Conservation (phyloP, 2,329 filamentous ascomycete genomes). For the Verticillium tricorpus region DNA sequence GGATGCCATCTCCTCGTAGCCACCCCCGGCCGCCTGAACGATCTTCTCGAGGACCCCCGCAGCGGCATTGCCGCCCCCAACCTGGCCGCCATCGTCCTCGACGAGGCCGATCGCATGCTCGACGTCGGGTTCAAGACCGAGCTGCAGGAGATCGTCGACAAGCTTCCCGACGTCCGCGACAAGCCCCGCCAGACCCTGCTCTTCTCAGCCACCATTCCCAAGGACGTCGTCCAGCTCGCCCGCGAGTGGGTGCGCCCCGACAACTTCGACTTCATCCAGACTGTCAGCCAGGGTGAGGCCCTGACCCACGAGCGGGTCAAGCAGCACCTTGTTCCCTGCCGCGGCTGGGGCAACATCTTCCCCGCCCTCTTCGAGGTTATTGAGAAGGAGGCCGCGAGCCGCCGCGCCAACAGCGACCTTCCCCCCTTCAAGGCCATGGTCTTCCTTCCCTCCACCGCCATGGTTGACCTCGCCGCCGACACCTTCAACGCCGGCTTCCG, state of each 20-base stretch:
- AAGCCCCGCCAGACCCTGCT: slow-evolving; percentile 84
- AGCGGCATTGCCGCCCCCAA: slow-evolving; percentile 67
- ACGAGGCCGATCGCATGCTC: slow-evolving; percentile 97
- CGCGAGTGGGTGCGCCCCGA: slow-evolving; percentile 69
- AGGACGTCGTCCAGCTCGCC: slow-evolving; percentile 76
- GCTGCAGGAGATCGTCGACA: slow-evolving; percentile 54
- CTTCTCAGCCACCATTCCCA: slow-evolving; percentile 90
- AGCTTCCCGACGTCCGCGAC: slow-evolving; percentile 58
- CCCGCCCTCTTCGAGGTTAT: slow-evolving; percentile 76
- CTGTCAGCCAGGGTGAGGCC: slow-evolving; percentile 74
- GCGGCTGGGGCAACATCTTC: slow-evolving; percentile 69
- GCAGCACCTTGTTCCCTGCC: slow-evolving; percentile 67
- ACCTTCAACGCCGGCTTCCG: slow-evolving; percentile 28
- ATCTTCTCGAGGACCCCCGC: slow-evolving; percentile 65
- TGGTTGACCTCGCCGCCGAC: slow-evolving; percentile 56
- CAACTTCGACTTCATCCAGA: slow-evolving; percentile 85
- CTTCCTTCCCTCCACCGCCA: slow-evolving; percentile 77
- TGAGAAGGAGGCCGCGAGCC: slow-evolving; percentile 50
- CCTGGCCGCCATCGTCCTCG: slow-evolving; percentile 88
- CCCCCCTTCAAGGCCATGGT: slow-evolving; percentile 91
- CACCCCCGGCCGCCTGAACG: slow-evolving; percentile 82
- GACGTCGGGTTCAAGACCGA: slow-evolving; percentile 81
- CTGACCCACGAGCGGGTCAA: slow-evolving; percentile 83
- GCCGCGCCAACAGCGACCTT: slow-evolving; percentile 29
- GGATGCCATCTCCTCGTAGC: slow-evolving; percentile 89